Evolutionary conservation across 768 basidiomycete species (phyloP), one percentile per base, ranked within the genome.

Genomic region (Dacryopinax primogenitus): DNA sequence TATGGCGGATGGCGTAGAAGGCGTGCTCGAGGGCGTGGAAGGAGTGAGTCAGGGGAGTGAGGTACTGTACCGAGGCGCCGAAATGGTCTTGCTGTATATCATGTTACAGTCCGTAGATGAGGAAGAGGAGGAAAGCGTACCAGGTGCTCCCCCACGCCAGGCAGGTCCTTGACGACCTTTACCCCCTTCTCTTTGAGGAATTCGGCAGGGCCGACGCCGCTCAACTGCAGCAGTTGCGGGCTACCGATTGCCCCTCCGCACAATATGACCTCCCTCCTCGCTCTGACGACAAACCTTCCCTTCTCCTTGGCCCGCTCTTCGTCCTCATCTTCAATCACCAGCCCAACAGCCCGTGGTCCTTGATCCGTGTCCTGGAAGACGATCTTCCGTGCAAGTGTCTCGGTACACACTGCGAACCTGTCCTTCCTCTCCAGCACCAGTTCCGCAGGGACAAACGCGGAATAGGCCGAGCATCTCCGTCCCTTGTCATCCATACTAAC

Each of bases 141-240:
- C 13, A 78, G 69, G 63, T 72, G 67, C 7, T 66, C 45, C 18
- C 78, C 77, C 2, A 78, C 76, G 13, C 74, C 76, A 3, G 75
- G 72, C 7, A 74, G 67, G 51, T 77, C 73, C 41, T 71, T 70
- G 13, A 75, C 66, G 1, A 76, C 69, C 1, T 63, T 61, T 28
- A 76, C 72, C 18, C 69, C 72, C 33, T 75, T 69, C 23, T 66
- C 66, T 23, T 72, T 66, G 6, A 82, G 70, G 35, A 77, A 71
- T 7, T 73, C 73, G 12, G 69, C 67, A 2, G 81, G 79, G 26
- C 81, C 82, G 51, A 83, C 72, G 18, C 82, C 81, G 30, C 73
- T 74, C 13, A 76, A 67, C 67, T 79, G 71, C 16, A 81, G 72
- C n/a, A 81, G 68, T 63, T 79, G 79, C 23, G 80, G 75, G 6